phyloP scores from a whole-genome alignment of 208 protist species.

The Borovskyia barvae region DNA sequence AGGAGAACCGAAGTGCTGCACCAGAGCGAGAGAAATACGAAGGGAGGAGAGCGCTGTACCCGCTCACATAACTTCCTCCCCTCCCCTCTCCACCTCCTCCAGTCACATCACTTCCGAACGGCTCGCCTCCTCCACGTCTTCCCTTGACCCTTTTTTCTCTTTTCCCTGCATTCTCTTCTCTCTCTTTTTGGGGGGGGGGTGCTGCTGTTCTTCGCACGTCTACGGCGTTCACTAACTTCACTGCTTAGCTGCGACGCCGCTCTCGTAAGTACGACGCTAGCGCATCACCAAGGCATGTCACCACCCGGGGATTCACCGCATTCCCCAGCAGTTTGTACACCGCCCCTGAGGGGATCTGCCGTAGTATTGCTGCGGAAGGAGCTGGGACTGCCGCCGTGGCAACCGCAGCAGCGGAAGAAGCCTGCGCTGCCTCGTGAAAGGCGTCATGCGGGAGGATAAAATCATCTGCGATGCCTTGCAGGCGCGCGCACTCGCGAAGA shows the following conservation, averaged over 20 bases:
- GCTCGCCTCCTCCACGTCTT: too few relatives aligned
- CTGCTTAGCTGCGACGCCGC: background rate
- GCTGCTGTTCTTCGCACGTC: too few relatives aligned
- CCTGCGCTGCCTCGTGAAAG: background rate
- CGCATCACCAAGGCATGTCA: slow-evolving; percentile 32
- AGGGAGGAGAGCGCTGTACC: too few relatives aligned
- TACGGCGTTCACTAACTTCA: too few relatives aligned
- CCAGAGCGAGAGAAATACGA: too few relatives aligned
- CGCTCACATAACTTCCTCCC: too few relatives aligned
- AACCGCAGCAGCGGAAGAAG: background rate
- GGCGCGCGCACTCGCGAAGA: slow-evolving; percentile 70
- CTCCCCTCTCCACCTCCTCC: too few relatives aligned
- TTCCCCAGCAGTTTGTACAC: slow-evolving; percentile 77
- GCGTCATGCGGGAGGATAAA: slow-evolving; percentile 35
- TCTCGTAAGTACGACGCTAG: slow-evolving; percentile 10
- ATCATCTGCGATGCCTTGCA: slow-evolving; percentile 66
- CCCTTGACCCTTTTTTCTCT: too few relatives aligned
- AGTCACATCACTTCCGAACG: too few relatives aligned
- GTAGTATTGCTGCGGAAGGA: slow-evolving; percentile 1
- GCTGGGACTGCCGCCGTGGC: background rate
- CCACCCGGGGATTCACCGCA: slow-evolving; percentile 74
- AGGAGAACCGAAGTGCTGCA: too few relatives aligned
- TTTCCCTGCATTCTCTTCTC: too few relatives aligned
- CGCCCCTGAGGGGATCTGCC: slow-evolving; percentile 24
- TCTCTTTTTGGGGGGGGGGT: too few relatives aligned